Conservation (phyloP, 1,139 yeast genomes). For the Yamadazyma triangularis region DNA sequence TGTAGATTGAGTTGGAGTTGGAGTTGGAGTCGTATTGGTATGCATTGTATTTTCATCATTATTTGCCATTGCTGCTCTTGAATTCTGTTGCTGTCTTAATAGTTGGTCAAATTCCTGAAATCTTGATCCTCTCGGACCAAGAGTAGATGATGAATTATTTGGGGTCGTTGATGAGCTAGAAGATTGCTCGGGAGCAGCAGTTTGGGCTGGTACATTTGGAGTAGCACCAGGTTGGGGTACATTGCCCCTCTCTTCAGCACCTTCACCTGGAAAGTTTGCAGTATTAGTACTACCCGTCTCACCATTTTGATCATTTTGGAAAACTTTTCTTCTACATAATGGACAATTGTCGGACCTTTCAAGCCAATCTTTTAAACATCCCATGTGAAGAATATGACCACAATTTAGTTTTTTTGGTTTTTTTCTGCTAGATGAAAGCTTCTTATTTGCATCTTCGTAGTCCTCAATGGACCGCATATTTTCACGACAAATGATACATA, state of each 20-base stretch:
- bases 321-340: constrained; percentile 77
- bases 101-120: constrained; percentile 7
- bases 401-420: constrained; percentile 76
- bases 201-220: background rate
- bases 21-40: too few relatives aligned
- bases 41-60: too few relatives aligned
- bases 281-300: constrained; percentile 1
- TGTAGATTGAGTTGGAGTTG: constrained; percentile 1
- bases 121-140: too few relatives aligned
- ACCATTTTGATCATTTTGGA: constrained; percentile 13
- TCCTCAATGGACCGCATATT: constrained; percentile 55
- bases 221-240: constrained; percentile 2
- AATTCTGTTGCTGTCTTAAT: constrained; percentile 2
- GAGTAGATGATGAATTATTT: too few relatives aligned
- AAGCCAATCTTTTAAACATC: constrained; percentile 90
- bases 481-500: constrained; percentile 83
- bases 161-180: too few relatives aligned
- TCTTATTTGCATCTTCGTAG: constrained; percentile 18
- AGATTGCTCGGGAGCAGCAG: constrained; percentile 3
- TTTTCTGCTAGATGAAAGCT: constrained; percentile 34
- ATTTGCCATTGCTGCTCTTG: too few relatives aligned
- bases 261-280: too few relatives aligned
- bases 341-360: constrained; percentile 92
- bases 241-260: too few relatives aligned
- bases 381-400: constrained; percentile 84